phyloP scores from a whole-genome alignment of 805 yeast genomes.

The Phaffomyces antillensis region DNA sequence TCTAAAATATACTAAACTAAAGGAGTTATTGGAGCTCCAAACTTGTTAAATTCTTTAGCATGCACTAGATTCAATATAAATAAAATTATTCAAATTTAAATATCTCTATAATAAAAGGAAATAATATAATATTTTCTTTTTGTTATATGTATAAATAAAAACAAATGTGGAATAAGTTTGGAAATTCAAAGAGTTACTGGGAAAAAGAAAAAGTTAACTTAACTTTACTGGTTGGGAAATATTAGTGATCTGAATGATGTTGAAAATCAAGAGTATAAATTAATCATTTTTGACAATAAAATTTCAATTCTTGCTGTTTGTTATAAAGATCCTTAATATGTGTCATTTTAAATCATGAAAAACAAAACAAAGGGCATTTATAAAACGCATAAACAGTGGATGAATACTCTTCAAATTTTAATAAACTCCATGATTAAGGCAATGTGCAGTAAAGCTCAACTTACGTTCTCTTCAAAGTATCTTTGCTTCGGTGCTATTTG shows the following conservation, averaged over 20 bases:
- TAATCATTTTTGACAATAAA: background rate
- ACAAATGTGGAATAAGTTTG: too few species aligned
- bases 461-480: constrained; percentile 8
- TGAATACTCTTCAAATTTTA: background rate
- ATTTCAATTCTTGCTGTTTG: too few species aligned
- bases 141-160: too few species aligned
- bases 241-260: too few species aligned
- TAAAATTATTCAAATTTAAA: background rate
- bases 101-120: too few species aligned
- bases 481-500: constrained; percentile 8
- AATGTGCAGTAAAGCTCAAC: constrained; percentile 9
- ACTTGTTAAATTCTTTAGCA: background rate
- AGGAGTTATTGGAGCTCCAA: constrained; percentile 4
- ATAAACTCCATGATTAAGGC: background rate
- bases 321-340: background rate
- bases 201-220: background rate
- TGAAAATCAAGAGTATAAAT: background rate
- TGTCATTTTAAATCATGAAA: background rate
- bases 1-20: background rate
- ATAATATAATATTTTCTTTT: too few species aligned
- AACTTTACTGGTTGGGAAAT: background rate
- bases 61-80: background rate
- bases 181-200: background rate
- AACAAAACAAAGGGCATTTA: background rate
- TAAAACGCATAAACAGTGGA: background rate